Evolutionary conservation across 176 grass and related monocot genomes (phyloP).

Genomic region (Luzula sylvatica): DNA sequence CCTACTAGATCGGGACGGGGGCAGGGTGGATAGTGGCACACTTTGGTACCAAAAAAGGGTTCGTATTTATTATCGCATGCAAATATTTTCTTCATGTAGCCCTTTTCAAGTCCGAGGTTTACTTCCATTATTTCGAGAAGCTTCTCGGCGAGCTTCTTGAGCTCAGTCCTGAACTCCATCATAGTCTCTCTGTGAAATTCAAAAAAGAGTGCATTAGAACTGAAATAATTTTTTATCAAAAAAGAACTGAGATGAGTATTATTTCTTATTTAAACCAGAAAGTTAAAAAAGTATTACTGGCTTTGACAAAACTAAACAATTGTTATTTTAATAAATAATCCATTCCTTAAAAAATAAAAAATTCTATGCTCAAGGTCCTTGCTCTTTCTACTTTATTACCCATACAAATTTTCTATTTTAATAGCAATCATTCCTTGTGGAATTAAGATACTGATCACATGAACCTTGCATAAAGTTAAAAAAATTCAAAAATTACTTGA

Average conservation of each 20-base stretch:
- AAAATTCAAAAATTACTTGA: conserved; percentile 35
- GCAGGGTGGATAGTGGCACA: conserved; percentile 45
- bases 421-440: neutral
- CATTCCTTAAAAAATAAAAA: neutral
- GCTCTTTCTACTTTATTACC: neutral
- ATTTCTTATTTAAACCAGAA: no score
- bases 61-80: conserved; percentile 31
- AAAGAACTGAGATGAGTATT: no score
- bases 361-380: neutral
- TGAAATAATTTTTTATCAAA: no score
- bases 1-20: conserved; percentile 49
- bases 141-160: conserved; percentile 58
- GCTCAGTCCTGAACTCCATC: conserved; percentile 64
- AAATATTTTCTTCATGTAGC: conserved; percentile 48
- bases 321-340: no score
- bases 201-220: conserved; percentile 9
- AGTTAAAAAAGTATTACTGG: no score
- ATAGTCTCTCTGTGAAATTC: conserved; percentile 52
- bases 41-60: conserved; percentile 47
- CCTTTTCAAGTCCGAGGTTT: conserved; percentile 47
- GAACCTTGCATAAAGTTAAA: neutral
- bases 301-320: no score
- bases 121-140: conserved; percentile 65
- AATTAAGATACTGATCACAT: neutral
- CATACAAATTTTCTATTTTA: neutral